These are phyloP conservation scores for Lyophyllum shimeji DNA, from an alignment of 768 basidiomycete species.

Conservation along the genomic window DNA sequence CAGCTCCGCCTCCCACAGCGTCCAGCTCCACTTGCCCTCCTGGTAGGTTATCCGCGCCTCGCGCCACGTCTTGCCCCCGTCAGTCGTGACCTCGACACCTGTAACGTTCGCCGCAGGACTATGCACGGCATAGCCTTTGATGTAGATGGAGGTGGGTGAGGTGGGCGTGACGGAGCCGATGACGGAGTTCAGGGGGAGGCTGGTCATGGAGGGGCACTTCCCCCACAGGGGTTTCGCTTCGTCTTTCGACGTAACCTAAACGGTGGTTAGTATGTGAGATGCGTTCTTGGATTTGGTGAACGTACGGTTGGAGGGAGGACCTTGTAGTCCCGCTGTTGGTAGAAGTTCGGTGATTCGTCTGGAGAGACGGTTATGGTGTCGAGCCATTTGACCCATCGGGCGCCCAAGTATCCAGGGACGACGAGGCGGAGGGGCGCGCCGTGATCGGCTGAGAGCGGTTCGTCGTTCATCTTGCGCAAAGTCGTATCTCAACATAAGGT, in stretches of 20 bases:
- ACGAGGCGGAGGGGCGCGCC: slow-evolving; percentile 69
- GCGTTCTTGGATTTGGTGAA: slow-evolving; percentile 8
- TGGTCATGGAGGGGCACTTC: slow-evolving; percentile 57
- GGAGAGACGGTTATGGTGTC: slow-evolving; percentile 55
- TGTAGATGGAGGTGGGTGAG: slow-evolving; percentile 33
- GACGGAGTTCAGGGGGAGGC: slow-evolving; percentile 62
- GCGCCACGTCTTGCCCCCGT: slow-evolving; percentile 53
- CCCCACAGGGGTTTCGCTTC: slow-evolving; percentile 47
- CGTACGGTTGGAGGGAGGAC: slow-evolving; percentile 52
- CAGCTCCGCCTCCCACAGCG: slow-evolving; percentile 61
- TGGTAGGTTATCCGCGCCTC: slow-evolving; percentile 55
- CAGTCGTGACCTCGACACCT: slow-evolving; percentile 49
- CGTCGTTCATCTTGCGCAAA: slow-evolving; percentile 60
- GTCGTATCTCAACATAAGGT: not conserved
- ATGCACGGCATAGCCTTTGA: slow-evolving; percentile 61
- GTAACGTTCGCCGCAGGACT: slow-evolving; percentile 44
- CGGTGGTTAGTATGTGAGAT: slow-evolving; percentile 6
- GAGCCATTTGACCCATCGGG: slow-evolving; percentile 78
- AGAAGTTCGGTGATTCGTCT: slow-evolving; percentile 64
- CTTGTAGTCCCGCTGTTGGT: slow-evolving; percentile 74
- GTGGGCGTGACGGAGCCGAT: slow-evolving; percentile 41
- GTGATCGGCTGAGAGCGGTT: slow-evolving; percentile 55
- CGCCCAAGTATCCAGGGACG: slow-evolving; percentile 66
- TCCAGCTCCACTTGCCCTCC: slow-evolving; percentile 72
- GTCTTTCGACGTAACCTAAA: slow-evolving; percentile 45